Evolutionary conservation across 495 filamentous ascomycete species (phyloP).

Genomic region (Parathielavia hyrcaniae): DNA sequence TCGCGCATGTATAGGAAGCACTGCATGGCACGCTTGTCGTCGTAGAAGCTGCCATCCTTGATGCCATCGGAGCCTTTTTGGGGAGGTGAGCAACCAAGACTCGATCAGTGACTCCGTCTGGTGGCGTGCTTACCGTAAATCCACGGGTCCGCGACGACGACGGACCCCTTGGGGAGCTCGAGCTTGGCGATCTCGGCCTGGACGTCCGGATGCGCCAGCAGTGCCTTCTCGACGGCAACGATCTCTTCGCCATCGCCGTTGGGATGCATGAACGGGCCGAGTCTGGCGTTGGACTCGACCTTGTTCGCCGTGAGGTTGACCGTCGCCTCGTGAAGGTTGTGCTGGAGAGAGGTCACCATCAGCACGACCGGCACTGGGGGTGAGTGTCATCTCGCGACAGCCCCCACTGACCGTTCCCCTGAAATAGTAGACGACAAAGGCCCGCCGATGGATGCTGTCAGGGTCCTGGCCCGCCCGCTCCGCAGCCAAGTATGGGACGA

Average conservation of each 20-base stretch:
- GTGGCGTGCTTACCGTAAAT: slow-evolving; percentile 54
- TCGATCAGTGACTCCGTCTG: not conserved
- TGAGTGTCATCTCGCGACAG: not conserved
- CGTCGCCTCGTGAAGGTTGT: slow-evolving; percentile 62
- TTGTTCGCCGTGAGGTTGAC: slow-evolving; percentile 48
- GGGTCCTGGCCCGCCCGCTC: slow-evolving; percentile 23
- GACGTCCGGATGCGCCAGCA: slow-evolving; percentile 51
- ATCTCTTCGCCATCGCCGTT: slow-evolving; percentile 57
- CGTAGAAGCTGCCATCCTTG: slow-evolving; percentile 49
- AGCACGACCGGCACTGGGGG: not conserved
- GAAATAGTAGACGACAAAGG: slow-evolving; percentile 59
- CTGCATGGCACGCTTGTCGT: slow-evolving; percentile 55
- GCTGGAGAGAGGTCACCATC: slow-evolving; percentile 36
- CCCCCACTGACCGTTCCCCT: slow-evolving; percentile 50
- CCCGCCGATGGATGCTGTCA: slow-evolving; percentile 44
- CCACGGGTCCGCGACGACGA: slow-evolving; percentile 62
- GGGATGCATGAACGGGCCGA: slow-evolving; percentile 52
- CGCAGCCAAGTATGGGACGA: slow-evolving; percentile 44
- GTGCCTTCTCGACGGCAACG: slow-evolving; percentile 50
- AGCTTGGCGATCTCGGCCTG: slow-evolving; percentile 59
- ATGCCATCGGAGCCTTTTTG: slow-evolving; percentile 55
- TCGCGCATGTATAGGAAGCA: slow-evolving; percentile 63
- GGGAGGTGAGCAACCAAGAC: not conserved
- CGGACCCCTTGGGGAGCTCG: slow-evolving; percentile 54
- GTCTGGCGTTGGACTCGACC: slow-evolving; percentile 54